Conservation (phyloP, 2,329 filamentous ascomycete genomes). For the Cephalotrichum gorgonifer region DNA sequence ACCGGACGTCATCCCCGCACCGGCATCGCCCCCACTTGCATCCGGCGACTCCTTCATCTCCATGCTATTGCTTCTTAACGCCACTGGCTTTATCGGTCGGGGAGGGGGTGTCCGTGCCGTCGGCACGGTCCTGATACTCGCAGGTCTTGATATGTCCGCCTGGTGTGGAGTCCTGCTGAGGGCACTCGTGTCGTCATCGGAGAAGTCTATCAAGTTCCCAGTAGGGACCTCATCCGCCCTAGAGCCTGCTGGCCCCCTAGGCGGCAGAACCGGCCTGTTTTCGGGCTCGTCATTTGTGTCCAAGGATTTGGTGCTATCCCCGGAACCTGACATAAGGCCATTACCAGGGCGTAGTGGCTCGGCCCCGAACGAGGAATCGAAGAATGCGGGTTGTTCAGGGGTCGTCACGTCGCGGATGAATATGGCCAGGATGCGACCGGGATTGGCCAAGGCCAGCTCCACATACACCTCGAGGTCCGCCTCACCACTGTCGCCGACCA, state of each 20-base stretch:
- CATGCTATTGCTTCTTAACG: conserved; percentile 32
- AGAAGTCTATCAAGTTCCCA: conserved; percentile 52
- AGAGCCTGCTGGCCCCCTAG: conserved; percentile 5
- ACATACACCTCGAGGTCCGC: conserved; percentile 96
- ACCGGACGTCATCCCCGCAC: not conserved
- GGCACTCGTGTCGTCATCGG: conserved; percentile 29
- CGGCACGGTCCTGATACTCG: not conserved
- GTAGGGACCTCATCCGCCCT: conserved; percentile 23
- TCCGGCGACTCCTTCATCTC: not conserved
- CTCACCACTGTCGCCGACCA: conserved; percentile 93
- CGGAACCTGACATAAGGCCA: no score
- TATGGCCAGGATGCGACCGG: conserved; percentile 70
- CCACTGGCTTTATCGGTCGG: conserved; percentile 46
- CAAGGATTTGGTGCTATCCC: not conserved
- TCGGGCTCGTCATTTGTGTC: conserved; percentile 11
- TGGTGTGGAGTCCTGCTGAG: not conserved
- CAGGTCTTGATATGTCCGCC: not conserved
- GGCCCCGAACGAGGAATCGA: conserved; percentile 47
- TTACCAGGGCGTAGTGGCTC: not conserved
- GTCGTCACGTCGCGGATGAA: conserved; percentile 97
- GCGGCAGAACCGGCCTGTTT: conserved; percentile 21
- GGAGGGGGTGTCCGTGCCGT: conserved; percentile 32
- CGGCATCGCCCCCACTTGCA: not conserved
- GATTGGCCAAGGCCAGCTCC: conserved; percentile 77
- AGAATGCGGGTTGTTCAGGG: conserved; percentile 59